Percentiles rank a stretch among this genome's conserved stretches.
These are phyloP conservation scores for Epichloe gansuensis DNA, from an alignment of 2,329 filamentous ascomycete species.

Conservation along the genomic window DNA sequence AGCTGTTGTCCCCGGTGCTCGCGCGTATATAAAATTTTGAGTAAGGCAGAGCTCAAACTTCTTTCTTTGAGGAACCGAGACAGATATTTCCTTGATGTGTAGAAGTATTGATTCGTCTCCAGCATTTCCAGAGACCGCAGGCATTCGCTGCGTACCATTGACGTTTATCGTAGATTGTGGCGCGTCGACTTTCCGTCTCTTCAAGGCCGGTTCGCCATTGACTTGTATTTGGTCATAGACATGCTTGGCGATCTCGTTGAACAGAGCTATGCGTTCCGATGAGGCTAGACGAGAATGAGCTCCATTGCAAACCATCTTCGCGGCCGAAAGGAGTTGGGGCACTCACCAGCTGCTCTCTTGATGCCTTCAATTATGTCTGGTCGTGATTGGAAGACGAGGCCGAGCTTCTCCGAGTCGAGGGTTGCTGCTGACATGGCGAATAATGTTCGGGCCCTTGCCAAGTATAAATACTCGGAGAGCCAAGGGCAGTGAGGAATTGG, in stretches of 20 bases:
- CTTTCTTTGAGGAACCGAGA: slow-evolving; percentile 55
- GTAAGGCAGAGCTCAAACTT: slow-evolving; percentile 56
- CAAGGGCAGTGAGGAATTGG: slow-evolving; percentile 3
- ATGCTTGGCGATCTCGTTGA: slow-evolving; percentile 42
- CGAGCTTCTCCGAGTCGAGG: slow-evolving; percentile 38
- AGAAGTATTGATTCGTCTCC: slow-evolving; percentile 40
- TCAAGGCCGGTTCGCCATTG: slow-evolving; percentile 33
- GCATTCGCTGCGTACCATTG: slow-evolving; percentile 6
- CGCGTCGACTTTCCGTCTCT: slow-evolving; percentile 39
- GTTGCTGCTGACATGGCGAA: slow-evolving; percentile 24
- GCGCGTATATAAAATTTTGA: slow-evolving; percentile 43
- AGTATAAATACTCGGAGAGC: background rate
- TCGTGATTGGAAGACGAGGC: slow-evolving; percentile 39
- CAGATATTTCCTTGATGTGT: slow-evolving; percentile 52
- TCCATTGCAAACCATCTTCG: background rate
- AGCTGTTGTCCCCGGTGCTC: slow-evolving; percentile 35
- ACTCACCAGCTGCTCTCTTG: slow-evolving; percentile 37
- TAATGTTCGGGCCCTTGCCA: background rate
- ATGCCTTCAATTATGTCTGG: slow-evolving; percentile 45
- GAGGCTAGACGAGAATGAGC: slow-evolving; percentile 27
- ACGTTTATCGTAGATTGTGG: slow-evolving; percentile 16
- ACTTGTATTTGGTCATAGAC: slow-evolving; percentile 32
- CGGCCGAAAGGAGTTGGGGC: background rate
- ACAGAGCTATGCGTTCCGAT: slow-evolving; percentile 35
- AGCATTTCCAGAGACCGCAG: slow-evolving; percentile 17